Percentiles rank a stretch among this genome's conserved stretches.
Evolutionary conservation across 208 protist species (phyloP).

Genomic region (Leishmania gerbilli): DNA sequence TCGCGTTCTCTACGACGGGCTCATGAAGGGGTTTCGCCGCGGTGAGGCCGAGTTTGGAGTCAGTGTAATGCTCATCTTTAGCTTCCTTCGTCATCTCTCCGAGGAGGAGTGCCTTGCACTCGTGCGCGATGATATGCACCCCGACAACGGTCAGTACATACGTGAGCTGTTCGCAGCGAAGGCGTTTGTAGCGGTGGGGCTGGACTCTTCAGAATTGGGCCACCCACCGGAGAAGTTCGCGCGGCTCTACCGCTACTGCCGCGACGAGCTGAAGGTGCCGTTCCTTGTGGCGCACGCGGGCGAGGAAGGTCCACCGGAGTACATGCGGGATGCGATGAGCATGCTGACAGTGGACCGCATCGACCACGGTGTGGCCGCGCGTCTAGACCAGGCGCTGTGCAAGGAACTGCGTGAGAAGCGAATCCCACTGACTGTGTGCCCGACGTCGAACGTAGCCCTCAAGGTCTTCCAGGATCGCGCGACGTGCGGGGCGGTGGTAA

Average conservation of each 20-base stretch:
- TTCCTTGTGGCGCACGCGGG: slow-evolving; percentile 53
- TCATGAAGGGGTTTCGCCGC: slow-evolving; percentile 35
- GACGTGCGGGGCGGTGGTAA: slow-evolving; percentile 25
- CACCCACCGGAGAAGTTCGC: slow-evolving; percentile 58
- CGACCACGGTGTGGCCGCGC: slow-evolving; percentile 48
- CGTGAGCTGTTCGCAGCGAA: slow-evolving; percentile 42
- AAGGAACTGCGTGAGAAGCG: slow-evolving; percentile 19
- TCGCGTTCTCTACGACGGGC: slow-evolving; percentile 44
- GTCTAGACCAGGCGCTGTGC: slow-evolving; percentile 32
- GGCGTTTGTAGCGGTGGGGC: slow-evolving; percentile 50
- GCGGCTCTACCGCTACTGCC: slow-evolving; percentile 50
- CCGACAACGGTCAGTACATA: slow-evolving; percentile 37
- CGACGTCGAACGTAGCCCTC: slow-evolving; percentile 54
- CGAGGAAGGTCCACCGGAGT: slow-evolving; percentile 55
- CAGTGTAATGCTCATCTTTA: slow-evolving; percentile 43
- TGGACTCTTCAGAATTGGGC: slow-evolving; percentile 48
- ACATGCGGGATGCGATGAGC: slow-evolving; percentile 30
- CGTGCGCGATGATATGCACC: slow-evolving; percentile 31
- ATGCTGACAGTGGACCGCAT: slow-evolving; percentile 48
- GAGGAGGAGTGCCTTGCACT: slow-evolving; percentile 47
- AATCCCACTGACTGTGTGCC: slow-evolving; percentile 58
- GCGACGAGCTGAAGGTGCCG: slow-evolving; percentile 40
- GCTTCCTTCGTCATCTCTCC: slow-evolving; percentile 46
- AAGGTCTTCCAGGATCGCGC: slow-evolving; percentile 35
- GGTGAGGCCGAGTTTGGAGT: slow-evolving; percentile 43